Evolutionary conservation across 1,284 basidiomycete species (phyloP), one percentile per base, ranked within the genome.

Genomic region (Limonomyces culmigenus): DNA sequence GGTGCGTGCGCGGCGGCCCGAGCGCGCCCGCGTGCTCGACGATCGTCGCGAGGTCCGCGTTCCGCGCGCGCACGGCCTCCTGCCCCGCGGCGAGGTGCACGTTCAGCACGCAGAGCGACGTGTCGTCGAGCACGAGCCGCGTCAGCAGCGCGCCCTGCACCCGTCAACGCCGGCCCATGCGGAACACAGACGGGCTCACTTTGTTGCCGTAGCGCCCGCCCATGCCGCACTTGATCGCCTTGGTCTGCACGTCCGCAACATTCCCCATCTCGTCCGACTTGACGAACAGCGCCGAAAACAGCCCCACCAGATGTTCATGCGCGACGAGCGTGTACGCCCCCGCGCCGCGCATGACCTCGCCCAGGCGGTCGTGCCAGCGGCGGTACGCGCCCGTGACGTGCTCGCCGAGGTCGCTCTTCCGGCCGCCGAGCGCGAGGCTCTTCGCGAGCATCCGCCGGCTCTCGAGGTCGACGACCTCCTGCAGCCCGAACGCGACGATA

Each of bases 81-180:
- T 95, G 91, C 1, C 93, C 92, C 2, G 93, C 92, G 3, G 92
- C 93, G 35, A 98, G 65, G 62, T 98, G 93, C 45, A 87, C 88
- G 56, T 98, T 98, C 59, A 96, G 74, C 49, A 96, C 83, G 51
- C 89, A 96, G 18, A 97, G 55, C 0, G 86, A 91, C 2, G 87
- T 81, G 56, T 97, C 88, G 44, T 91, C 86, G 25, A 97, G 62
- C 6, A 89, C 72, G 41, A 96, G 70, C n/a, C 93, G 73, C 2
- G 86, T 69, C 13, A 95, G 71, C 40, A 97, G 91, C 0, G 83
- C 91, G 12, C 93, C 93, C 79, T 88, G 45, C 11, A 41, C 35
- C 38, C 23, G 15, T 8, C 5, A 30, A 35, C 42, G n/a, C n/a
- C 11, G 11, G 13, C 23, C 13, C n/a, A 16, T n/a, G 21, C 4